Conservation (phyloP, 73 alveolate genomes). For the Paramecium sonneborni region DNA sequence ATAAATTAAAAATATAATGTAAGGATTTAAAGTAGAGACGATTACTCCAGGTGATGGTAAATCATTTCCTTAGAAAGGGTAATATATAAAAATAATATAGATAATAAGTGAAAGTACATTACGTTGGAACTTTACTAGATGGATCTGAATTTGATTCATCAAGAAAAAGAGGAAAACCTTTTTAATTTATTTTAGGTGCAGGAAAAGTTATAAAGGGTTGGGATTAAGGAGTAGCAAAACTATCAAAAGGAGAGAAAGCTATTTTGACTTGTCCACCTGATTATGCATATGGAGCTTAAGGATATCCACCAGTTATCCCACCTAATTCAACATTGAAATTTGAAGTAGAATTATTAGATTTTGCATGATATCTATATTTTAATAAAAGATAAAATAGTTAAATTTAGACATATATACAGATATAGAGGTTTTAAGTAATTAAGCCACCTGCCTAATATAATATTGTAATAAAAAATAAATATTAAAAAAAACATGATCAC, state of each 20-base stretch:
- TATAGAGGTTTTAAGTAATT: no score
- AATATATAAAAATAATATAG: neutral
- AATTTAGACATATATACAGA: neutral
- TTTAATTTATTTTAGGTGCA: constrained; percentile 86
- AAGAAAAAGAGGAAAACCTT: constrained; percentile 92
- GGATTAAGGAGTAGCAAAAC: constrained; percentile 94
- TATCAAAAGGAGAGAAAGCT: constrained; percentile 91
- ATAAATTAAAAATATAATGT: neutral
- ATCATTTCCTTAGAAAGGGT: constrained; percentile 92
- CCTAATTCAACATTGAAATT: constrained; percentile 88
- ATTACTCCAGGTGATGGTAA: constrained; percentile 91
- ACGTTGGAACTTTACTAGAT: constrained; percentile 90
- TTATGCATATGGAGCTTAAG: constrained; percentile 94
- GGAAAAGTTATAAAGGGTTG: constrained; percentile 98
- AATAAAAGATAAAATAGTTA: neutral
- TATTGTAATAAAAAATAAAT: neutral
- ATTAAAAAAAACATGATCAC: constrained; percentile 45
- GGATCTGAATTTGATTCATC: constrained; percentile 94
- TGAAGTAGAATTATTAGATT: constrained; percentile 87
- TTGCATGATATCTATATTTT: neutral
- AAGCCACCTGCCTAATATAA: neutral
- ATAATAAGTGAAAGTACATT: constrained; percentile 87
- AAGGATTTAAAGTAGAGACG: constrained; percentile 70
- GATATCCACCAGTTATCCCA: constrained; percentile 95
- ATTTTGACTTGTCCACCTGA: constrained; percentile 86